phyloP scores from a whole-genome alignment of 139 green algal species.

The Chlamydomonas schloesseri region DNA sequence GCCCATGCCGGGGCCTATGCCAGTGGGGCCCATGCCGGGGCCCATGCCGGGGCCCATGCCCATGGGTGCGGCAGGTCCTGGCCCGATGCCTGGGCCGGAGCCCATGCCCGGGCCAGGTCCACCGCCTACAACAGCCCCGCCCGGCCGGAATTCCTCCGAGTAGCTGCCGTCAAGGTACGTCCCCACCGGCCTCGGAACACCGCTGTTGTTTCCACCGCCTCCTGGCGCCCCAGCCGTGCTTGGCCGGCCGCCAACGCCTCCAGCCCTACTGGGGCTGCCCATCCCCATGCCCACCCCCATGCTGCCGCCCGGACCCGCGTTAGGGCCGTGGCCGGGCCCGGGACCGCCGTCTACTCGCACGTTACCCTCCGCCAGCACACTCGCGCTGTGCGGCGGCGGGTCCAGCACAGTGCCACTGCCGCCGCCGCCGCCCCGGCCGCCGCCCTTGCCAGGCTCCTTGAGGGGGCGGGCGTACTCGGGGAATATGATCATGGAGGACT shows the following conservation, averaged over 20 bases:
- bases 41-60: not conserved
- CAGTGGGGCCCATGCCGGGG: not conserved
- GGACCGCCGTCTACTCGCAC: too few relatives aligned
- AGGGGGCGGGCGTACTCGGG: constrained; percentile 45
- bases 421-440: not conserved
- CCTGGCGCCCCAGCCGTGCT: not conserved
- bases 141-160: not conserved
- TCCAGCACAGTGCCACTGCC: not conserved
- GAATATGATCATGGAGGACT: not conserved
- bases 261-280: too few relatives aligned
- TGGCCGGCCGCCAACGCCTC: not conserved
- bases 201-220: not conserved
- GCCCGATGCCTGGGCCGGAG: not conserved
- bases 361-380: too few relatives aligned
- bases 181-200: too few relatives aligned
- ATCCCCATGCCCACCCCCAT: not conserved
- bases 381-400: too few relatives aligned
- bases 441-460: constrained; percentile 1
- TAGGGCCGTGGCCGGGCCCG: too few relatives aligned
- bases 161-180: constrained; percentile 25
- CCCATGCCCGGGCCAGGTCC: too few relatives aligned
- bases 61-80: not conserved
- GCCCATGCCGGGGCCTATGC: not conserved
- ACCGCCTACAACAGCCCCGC: not conserved
- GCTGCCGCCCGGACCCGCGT: too few relatives aligned